Evolutionary conservation across 495 filamentous ascomycete genomes (phyloP), one percentile per base, ranked within the genome.

Genomic region (Penicillium maclennaniae): DNA sequence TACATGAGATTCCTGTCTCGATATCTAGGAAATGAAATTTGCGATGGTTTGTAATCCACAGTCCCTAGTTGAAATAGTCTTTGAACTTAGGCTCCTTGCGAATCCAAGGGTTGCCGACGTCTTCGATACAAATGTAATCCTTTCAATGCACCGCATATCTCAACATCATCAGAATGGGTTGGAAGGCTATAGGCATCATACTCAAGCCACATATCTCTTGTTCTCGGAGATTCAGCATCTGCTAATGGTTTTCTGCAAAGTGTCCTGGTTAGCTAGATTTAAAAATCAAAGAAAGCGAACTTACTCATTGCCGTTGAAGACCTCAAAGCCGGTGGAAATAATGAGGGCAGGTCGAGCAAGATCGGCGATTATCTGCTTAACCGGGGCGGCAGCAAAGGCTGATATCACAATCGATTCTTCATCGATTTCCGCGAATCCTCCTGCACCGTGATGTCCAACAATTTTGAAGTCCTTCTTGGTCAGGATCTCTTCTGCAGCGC

Each of bases 351-450:
- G 72, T 27, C 69, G 62, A 36, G 67, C 65, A 51, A 73, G 54
- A 53, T 75, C 70, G 21, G 66, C 66, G 43, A 75, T 60, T 17
- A 66, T 66, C 52, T 66, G 58, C 49, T 67, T 69, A 16, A 75
- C 47, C 43, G 67, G 65, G 3, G 61, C 61, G 40, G 53, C 53
- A 43, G 65, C 58, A 62, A 69, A 68, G 25, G 64, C 53, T 6
- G 65, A 54, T 59, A 73, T 63, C 45, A 73, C 60, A 40, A 69
- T 59, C 19, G 69, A 61, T 25, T 64, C 56, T 1, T 70, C 63
- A 58, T 73, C 68, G n/a, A 71, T 49, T 56, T 73, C 58, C 47
- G 63, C 58, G 53, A 74, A 74, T 46, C 67, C 71, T 56, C 60
- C 66, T 49, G 69, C 71, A 46, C 71, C 69, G 53, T 60, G 63